Percentiles rank a stretch among this genome's conserved stretches.
Evolutionary conservation across 306 rosid genomes (phyloP).

Genomic region (Inga laurina): DNA sequence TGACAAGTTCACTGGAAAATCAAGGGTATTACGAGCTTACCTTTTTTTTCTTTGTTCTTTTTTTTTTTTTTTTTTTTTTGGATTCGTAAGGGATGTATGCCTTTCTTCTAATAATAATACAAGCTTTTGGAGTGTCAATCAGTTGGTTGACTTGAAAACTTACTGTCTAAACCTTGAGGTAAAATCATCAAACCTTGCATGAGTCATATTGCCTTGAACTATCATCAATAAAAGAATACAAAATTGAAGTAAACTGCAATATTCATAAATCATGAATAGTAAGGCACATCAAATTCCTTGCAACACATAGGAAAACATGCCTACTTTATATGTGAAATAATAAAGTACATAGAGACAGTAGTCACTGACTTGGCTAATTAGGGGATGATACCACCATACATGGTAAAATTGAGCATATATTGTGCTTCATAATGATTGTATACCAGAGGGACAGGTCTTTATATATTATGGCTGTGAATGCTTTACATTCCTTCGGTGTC

Average conservation of each 20-base stretch:
- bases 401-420: background rate
- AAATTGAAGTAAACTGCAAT: background rate
- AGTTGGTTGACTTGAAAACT: constrained; percentile 14
- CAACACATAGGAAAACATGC: background rate
- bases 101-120: background rate
- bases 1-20: constrained; percentile 87
- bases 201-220: constrained; percentile 9
- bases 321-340: background rate
- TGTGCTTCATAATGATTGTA: background rate
- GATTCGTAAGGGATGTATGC: background rate
- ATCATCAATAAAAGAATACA: background rate
- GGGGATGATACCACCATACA: background rate
- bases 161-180: background rate
- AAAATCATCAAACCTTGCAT: constrained; percentile 18
- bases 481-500: constrained; percentile 3
- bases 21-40: constrained; percentile 66
- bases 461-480: constrained; percentile 10
- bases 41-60: constrained; percentile 7
- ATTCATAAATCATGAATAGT: background rate
- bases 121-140: background rate
- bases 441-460: background rate
- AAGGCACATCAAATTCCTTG: background rate
- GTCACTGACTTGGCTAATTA: constrained; percentile 8
- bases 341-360: background rate
- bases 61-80: constrained; percentile 18